Evolutionary conservation across 129 eudicot species (phyloP), one percentile per base, ranked within the genome.

Genomic region (Kitagawia praeruptora): DNA sequence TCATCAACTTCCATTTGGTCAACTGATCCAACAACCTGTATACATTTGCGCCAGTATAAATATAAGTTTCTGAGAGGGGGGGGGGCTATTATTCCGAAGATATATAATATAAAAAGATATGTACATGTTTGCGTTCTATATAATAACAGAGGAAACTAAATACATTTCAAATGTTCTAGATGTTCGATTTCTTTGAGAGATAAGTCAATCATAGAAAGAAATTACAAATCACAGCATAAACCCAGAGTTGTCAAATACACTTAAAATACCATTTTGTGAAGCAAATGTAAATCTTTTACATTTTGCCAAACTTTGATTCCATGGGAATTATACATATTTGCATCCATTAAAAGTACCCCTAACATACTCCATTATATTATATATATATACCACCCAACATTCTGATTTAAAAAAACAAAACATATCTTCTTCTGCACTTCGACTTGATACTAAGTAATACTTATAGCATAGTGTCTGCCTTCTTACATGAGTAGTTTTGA

Each of bases 1-100:
- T 86, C 93, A 78, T 92, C 99, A 85, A 92, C 87, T 80, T 92
- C 99, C 99, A 92, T 92, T 85, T 85, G 92, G 80, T 95, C 99
- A 77, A 95, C 74, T 80, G 96, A 66, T 76, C 99, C 99, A 79
- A 95, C 89, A 56, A 90, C 97, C 99, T 95, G 31, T 67, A 78
- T 63, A 66, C 18, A 41, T 34, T 39, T 75, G 78, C 27, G 83
- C 19, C 40, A 82, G 48, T 37, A 28, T 63, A 4, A 75, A 40
- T 42, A 75, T 2, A 75, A 56, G 77, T 46, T 39, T 39, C 25
- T 71, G 12, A 71, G 34, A 31, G 34, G 45, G 3, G 11, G 25
- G 41, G 1, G 40, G 53, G 49, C 14, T 73, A 23, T 56, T 56
- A 56, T 21, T 56, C 0, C 27, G 5, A 54, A 54, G 10, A 54